Base-by-base conservation (phyloP, 73 alveolate species). In the Paramecium sexaurelia region DNA sequence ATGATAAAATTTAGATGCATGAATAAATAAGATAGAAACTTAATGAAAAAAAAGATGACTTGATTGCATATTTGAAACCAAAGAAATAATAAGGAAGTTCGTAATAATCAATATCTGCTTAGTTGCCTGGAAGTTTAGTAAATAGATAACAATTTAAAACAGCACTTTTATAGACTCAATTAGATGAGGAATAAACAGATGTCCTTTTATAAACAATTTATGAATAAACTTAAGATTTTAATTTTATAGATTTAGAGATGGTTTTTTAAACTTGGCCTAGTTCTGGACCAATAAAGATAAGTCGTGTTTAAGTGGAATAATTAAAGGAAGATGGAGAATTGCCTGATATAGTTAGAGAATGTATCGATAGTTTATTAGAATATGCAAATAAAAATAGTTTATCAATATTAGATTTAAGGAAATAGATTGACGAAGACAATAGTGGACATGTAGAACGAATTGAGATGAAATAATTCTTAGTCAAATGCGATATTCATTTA, bases 261-360 rank as follows among this genome's bases (percentile, higher is more conserved):
- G 75, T 78, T n/a, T 78, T 32, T 15, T 29, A 17, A 13, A 78
- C 90, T 40, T 78, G 90, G 90, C 90, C 90, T 41, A 33, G 55
- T 17, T 19, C 68, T 17, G 90, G 90, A 7, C 43, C 45, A 0
- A 78, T 78, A 7, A 41, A 78, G 22, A 39, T 78, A 43, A 41
- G n/a, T 13, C 15, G 90, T 41, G 24, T 20, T 11, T 22, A 78
- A 13, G 15, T 13, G 7, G 73, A 78, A 22, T 22, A 39, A 24
- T 3, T 15, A 7, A 37, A 22, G 5, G 35, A 37, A 8, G 41
- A 37, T 39, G 73, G 73, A 3, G 68, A 78, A 78, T 45, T 78
- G 11, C 73, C 90, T 40, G 47, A 39, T 1, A 45, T 41, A 7
- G 90, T 78, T 0, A 19, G 40, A 3, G 90, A 78, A 78, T 78